phyloP scores from a whole-genome alignment of 2,329 filamentous ascomycete genomes.

The Aphanoascus verrucosus region DNA sequence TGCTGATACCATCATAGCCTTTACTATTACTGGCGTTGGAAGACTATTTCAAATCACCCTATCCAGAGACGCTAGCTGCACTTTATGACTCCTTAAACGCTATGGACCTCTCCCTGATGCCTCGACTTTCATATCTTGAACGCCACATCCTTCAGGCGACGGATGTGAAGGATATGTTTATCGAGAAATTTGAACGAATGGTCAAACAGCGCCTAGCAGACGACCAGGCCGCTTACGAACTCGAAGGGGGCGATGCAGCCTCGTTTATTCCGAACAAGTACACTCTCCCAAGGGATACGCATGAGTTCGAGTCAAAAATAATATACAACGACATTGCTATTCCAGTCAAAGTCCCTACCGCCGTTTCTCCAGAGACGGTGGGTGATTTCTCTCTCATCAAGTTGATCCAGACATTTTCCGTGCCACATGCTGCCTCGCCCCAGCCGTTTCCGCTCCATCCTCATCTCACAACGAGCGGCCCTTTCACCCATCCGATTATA shows the following conservation, averaged over 20 bases:
- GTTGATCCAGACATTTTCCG: conserved; percentile 87
- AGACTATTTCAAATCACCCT: conserved; percentile 90
- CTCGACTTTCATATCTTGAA: conserved; percentile 71
- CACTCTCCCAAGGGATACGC: conserved; percentile 78
- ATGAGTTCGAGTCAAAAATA: conserved; percentile 93
- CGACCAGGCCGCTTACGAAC: conserved; percentile 36
- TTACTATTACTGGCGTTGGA: conserved; percentile 81
- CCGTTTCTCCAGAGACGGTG: conserved; percentile 87
- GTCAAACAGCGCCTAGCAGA: conserved; percentile 69
- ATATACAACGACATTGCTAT: conserved; percentile 95
- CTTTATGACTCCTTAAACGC: conserved; percentile 88
- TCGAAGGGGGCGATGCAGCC: conserved; percentile 33
- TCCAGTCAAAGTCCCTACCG: conserved; percentile 90
- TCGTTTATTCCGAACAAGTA: conserved; percentile 58
- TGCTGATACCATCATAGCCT: conserved; percentile 45
- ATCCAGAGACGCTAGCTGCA: conserved; percentile 73
- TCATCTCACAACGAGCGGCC: conserved; percentile 84
- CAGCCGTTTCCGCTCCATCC: conserved; percentile 79
- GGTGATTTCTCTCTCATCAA: conserved; percentile 97
- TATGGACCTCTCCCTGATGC: conserved; percentile 94
- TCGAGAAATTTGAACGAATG: conserved; percentile 96
- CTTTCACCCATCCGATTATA: conserved; percentile 85
- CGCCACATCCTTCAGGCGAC: conserved; percentile 76
- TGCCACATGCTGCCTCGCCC: conserved; percentile 67
- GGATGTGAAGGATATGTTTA: conserved; percentile 90